These are phyloP conservation scores for Ophiostoma angusticollis DNA, from an alignment of 2,329 filamentous ascomycete genomes.

Conservation along the genomic window DNA sequence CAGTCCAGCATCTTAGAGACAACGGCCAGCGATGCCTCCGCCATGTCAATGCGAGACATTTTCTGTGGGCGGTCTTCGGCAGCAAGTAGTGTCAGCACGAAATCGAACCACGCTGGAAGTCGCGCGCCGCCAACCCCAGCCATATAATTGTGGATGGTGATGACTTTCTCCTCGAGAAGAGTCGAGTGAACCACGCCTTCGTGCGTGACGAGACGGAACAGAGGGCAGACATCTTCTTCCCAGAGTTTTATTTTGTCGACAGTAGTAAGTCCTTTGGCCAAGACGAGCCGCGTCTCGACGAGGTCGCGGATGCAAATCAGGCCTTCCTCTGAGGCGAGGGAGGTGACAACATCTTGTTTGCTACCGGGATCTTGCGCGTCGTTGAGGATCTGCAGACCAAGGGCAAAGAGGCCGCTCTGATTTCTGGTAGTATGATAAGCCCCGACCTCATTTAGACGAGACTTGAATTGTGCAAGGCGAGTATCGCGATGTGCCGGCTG, in stretches of 20 bases:
- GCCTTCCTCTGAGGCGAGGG: conserved; percentile 5
- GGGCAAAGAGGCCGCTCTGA: conserved; percentile 1
- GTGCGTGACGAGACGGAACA: conserved; percentile 26
- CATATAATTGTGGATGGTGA: conserved; percentile 23
- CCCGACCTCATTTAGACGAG: background rate
- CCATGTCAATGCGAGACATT: background rate
- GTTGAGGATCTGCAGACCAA: conserved; percentile 5
- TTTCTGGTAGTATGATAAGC: background rate
- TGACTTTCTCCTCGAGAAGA: conserved; percentile 26
- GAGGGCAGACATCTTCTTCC: conserved; percentile 3
- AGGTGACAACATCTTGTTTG: background rate
- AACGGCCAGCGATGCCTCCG: conserved; percentile 11
- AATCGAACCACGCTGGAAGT: conserved; percentile 21
- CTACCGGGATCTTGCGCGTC: background rate
- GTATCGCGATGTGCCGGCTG: background rate
- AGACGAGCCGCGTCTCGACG: background rate
- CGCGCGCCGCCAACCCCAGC: conserved; percentile 21
- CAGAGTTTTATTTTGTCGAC: conserved; percentile 2
- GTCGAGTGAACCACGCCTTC: conserved; percentile 23
- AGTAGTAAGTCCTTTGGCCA: background rate
- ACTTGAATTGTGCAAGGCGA: background rate
- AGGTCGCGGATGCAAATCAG: conserved; percentile 3
- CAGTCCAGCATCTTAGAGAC: conserved; percentile 14
- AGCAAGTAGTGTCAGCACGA: conserved; percentile 12
- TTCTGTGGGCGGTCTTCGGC: background rate